Conservation (phyloP, 495 filamentous ascomycete species). For the Usnea hakonensis region DNA sequence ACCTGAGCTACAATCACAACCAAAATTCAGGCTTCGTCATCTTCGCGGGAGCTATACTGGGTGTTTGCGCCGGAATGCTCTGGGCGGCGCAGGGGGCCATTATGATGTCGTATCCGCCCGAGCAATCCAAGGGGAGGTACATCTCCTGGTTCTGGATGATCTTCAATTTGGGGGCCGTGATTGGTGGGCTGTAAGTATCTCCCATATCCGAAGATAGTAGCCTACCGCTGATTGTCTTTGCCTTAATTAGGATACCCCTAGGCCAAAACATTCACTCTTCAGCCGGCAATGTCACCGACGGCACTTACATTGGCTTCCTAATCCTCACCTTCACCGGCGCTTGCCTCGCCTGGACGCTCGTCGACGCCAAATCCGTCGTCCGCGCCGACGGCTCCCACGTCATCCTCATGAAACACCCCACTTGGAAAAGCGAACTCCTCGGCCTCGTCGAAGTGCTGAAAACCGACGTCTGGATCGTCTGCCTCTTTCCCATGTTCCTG, state of each 20-base stretch:
- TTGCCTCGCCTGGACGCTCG: constrained; percentile 46
- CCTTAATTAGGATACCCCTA: constrained; percentile 43
- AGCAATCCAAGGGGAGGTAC: constrained; percentile 42
- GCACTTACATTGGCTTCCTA: constrained; percentile 47
- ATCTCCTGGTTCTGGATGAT: constrained; percentile 48
- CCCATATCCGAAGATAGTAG: not conserved
- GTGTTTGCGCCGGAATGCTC: constrained; percentile 42
- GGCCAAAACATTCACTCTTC: constrained; percentile 37
- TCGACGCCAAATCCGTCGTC: constrained; percentile 58
- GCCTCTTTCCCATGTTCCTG: constrained; percentile 46
- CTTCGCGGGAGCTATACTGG: constrained; percentile 48
- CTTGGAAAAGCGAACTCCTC: constrained; percentile 45
- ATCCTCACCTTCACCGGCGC: constrained; percentile 48
- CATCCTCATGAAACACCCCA: constrained; percentile 77
- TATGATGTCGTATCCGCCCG: constrained; percentile 46
- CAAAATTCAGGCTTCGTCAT: constrained; percentile 66
- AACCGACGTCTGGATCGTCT: constrained; percentile 35
- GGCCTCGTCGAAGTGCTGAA: constrained; percentile 37
- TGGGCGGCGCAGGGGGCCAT: constrained; percentile 48
- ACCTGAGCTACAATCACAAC: constrained; percentile 60
- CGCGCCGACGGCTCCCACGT: constrained; percentile 70
- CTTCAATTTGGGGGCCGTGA: constrained; percentile 46
- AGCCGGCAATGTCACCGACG: constrained; percentile 37
- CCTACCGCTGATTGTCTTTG: not conserved
- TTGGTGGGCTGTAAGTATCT: constrained; percentile 40